These are phyloP conservation scores for Vigna angularis DNA, from an alignment of 306 rosid genomes.

Conservation along the genomic window DNA sequence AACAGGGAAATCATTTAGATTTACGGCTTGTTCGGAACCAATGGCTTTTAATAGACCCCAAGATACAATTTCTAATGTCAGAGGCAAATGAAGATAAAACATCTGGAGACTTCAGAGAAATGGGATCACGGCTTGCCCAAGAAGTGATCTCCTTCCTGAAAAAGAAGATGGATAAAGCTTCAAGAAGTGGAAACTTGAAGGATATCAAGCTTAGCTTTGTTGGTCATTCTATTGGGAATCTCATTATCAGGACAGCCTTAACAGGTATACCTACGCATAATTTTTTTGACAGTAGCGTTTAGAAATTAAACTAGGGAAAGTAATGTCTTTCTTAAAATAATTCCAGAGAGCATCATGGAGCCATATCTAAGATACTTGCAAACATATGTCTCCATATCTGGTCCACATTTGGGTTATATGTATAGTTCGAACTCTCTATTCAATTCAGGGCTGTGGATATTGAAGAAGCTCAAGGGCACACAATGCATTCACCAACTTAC, in stretches of 20 bases:
- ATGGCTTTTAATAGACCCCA: conserved; percentile 96
- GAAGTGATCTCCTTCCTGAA: conserved; percentile 83
- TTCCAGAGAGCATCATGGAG: conserved; percentile 93
- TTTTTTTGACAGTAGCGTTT: conserved; percentile 24
- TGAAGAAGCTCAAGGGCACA: conserved; percentile 88
- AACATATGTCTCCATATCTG: conserved; percentile 90
- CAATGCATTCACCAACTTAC: conserved; percentile 98
- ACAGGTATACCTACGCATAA: conserved; percentile 61
- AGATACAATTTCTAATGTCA: conserved; percentile 91
- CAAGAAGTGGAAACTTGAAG: conserved; percentile 64
- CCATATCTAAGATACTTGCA: conserved; percentile 79
- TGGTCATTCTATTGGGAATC: conserved; percentile 97
- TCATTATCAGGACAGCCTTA: conserved; percentile 87
- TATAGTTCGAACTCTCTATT: conserved; percentile 94
- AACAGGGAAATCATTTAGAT: conserved; percentile 97
- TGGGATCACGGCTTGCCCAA: conserved; percentile 93
- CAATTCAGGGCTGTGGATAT: conserved; percentile 95
- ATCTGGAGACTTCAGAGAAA: conserved; percentile 91
- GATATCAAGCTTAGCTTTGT: conserved; percentile 90
- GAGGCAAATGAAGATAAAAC: conserved; percentile 89
- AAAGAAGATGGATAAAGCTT: conserved; percentile 83
- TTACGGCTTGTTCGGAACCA: conserved; percentile 93
- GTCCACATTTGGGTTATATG: conserved; percentile 98
- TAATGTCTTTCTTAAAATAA: conserved; percentile 12
- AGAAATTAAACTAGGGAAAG: conserved; percentile 26